Percentiles rank a stretch among this genome's conserved stretches.
Evolutionary conservation across 768 basidiomycete species (phyloP).

Genomic region (Gymnopilus junonius): DNA sequence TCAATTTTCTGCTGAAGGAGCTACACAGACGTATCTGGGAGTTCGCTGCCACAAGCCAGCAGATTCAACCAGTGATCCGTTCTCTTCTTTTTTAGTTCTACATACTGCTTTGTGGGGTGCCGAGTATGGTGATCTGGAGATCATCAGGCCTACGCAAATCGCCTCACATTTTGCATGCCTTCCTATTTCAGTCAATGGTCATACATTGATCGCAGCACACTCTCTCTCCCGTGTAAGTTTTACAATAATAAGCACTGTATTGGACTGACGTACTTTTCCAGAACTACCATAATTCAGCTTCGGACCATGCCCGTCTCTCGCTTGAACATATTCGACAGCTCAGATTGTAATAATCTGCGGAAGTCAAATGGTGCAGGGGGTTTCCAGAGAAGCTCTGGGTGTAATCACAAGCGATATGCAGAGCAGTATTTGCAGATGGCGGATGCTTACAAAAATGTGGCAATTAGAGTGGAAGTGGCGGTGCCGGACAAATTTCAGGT

Average conservation of each 20-base stretch:
- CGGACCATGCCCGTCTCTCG: background rate
- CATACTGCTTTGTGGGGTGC: background rate
- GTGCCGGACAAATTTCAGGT: too few species aligned
- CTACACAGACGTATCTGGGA: background rate
- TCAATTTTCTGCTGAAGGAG: background rate
- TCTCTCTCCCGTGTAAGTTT: too few species aligned
- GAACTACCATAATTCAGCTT: background rate
- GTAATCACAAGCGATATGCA: too few species aligned
- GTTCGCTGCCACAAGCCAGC: background rate
- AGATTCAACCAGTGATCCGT: background rate
- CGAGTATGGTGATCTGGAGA: background rate
- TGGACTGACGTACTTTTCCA: background rate
- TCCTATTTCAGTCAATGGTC: background rate
- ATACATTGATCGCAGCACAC: background rate
- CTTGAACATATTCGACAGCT: background rate
- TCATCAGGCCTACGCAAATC: background rate
- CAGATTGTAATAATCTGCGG: conserved; percentile 1
- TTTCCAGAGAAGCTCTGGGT: too few species aligned
- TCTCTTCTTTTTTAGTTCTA: background rate
- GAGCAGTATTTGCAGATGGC: too few species aligned
- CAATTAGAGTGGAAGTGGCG: too few species aligned
- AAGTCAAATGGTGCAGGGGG: too few species aligned
- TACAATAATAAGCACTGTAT: background rate
- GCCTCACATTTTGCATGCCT: background rate
- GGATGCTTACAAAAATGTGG: too few species aligned